Evolutionary conservation across 208 protist species (phyloP), one percentile per base, ranked within the genome.

Genomic region (Zelonia costaricensis): DNA sequence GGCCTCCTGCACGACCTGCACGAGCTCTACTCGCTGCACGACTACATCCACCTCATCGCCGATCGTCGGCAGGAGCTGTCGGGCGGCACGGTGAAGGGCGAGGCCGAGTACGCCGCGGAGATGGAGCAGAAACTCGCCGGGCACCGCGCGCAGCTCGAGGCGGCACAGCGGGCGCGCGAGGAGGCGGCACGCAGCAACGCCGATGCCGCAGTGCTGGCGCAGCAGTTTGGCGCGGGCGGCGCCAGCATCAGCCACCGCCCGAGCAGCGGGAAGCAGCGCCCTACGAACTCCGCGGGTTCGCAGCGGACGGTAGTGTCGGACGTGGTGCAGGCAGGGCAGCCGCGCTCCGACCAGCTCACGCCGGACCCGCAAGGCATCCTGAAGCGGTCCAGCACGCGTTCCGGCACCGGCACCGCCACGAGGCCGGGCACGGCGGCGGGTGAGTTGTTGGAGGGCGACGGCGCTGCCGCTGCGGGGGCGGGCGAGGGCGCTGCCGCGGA

Each of bases 1-100:
- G 72, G 81, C 20, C 68, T 94, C n/a, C 49, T 86, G 45, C 69
- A 77, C 27, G 78, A 84, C 28, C 61, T 94, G 1, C 56, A 76
- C 51, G 46, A 79, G 36, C 76, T 94, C n/a, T 86, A 89, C 61
- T 35, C 73, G 18, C 20, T 68, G 53, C 88, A 84, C 72, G 73
- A 92, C 56, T 94, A 92, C 57, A 70, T 80, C 46, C 62, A 74
- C 35, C 61, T 87, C 43, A 91, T 94, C 49, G 66, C 80, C 38
- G 48, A 82, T 1, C 75, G 69, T 23, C 71, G 74, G 1, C 62
- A 69, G 4, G 59, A 74, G 56, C 48, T 57, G 8, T 23, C 22
- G 2, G 49, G 49, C 18, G 42, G 49, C 22, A 49, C 27, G 4
- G 63, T 30, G 16, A 84, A 84, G 44, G 62, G 76, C 10, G 53